These are phyloP conservation scores for Ophiocordyceps camponoti-leonardi DNA, from an alignment of 2,329 filamentous ascomycete species.

Conservation along the genomic window DNA sequence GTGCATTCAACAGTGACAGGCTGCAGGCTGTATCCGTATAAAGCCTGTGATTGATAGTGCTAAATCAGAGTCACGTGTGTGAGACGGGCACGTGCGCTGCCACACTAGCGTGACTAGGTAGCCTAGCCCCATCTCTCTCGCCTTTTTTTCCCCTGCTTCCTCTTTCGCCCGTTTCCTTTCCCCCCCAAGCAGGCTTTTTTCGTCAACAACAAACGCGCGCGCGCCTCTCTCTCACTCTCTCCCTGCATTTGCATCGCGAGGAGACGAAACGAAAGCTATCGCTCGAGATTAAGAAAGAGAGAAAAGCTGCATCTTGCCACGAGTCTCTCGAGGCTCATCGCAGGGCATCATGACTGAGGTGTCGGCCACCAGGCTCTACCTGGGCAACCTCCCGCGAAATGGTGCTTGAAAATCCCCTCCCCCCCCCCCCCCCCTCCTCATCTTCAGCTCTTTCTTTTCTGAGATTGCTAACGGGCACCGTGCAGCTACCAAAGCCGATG, in stretches of 20 bases:
- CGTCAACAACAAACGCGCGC: not conserved
- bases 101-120: too few species aligned
- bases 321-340: not conserved
- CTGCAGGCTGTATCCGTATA: too few species aligned
- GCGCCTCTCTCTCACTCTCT: too few species aligned
- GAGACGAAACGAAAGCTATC: not conserved
- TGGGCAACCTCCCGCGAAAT: constrained; percentile 93
- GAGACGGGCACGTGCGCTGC: too few species aligned
- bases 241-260: not conserved
- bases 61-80: too few species aligned
- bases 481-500: constrained; percentile 87
- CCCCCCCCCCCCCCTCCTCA: constrained; percentile 9
- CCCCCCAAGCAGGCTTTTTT: not conserved
- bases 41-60: too few species aligned
- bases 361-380: constrained; percentile 85
- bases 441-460: not conserved
- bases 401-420: too few species aligned
- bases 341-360: constrained; percentile 59
- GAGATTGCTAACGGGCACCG: constrained; percentile 5
- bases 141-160: not conserved
- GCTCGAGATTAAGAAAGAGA: too few species aligned
- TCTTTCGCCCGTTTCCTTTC: not conserved
- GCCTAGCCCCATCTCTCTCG: not conserved
- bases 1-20: too few species aligned
- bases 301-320: not conserved